Percentiles rank a stretch among this genome's conserved stretches.
Evolutionary conservation across 345 rosid genomes (phyloP).

Genomic region (Citrus australasica): DNA sequence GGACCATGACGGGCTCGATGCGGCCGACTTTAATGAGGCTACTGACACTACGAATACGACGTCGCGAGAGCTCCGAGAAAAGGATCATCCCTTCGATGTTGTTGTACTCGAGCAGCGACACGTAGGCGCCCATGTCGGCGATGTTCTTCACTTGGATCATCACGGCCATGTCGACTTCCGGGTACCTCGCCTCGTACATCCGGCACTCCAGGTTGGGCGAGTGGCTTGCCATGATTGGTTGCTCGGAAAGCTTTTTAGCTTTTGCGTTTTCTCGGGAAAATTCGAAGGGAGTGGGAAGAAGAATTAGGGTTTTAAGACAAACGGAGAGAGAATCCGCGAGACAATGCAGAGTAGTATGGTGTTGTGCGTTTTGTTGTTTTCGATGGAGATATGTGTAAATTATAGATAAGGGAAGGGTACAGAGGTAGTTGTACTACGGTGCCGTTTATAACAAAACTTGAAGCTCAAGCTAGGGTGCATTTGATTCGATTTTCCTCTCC

Average conservation of each 20-base stretch:
- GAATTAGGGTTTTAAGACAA: conserved; percentile 14
- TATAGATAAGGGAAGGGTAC: too few relatives aligned
- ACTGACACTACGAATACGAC: conserved; percentile 95
- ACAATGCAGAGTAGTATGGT: background rate
- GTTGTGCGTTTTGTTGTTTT: background rate
- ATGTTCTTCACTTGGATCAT: conserved; percentile 98
- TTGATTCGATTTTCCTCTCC: too few relatives aligned
- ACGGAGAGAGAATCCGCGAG: background rate
- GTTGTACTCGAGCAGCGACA: conserved; percentile 91
- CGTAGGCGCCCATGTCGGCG: conserved; percentile 98
- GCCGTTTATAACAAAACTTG: too few relatives aligned
- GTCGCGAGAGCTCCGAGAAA: conserved; percentile 98
- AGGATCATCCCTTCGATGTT: conserved; percentile 97
- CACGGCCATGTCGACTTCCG: conserved; percentile 97
- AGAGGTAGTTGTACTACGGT: too few relatives aligned
- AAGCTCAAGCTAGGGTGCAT: too few relatives aligned
- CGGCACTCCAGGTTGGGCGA: conserved; percentile 89
- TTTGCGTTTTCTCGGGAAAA: conserved; percentile 4
- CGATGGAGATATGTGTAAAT: background rate
- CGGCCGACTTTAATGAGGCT: conserved; percentile 93
- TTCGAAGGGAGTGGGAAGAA: background rate
- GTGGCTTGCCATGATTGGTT: conserved; percentile 43
- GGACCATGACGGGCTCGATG: conserved; percentile 98
- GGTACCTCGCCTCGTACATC: conserved; percentile 91
- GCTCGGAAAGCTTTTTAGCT: background rate